phyloP scores from a whole-genome alignment of 2,329 filamentous ascomycete genomes.

The Phyllosticta citribraziliensis region DNA sequence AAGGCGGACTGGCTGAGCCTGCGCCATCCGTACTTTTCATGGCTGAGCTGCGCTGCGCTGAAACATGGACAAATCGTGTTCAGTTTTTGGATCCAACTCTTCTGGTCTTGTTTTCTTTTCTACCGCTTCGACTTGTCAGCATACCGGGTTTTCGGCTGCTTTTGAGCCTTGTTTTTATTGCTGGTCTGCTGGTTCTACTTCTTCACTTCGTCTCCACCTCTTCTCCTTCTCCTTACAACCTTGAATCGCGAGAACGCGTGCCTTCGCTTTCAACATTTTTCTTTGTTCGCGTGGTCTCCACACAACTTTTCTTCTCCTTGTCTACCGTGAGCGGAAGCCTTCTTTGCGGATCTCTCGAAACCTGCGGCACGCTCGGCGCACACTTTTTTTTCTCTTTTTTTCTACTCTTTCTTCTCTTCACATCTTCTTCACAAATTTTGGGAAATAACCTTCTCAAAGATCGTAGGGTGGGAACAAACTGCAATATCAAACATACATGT shows the following conservation, averaged over 20 bases:
- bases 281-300: not conserved
- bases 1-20: slow-evolving; percentile 11
- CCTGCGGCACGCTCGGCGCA: not conserved
- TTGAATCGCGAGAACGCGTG: not conserved
- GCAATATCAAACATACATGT: not conserved
- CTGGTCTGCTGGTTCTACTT: not conserved
- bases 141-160: not conserved
- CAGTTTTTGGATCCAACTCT: not conserved
- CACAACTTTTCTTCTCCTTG: not conserved
- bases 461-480: not conserved
- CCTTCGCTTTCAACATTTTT: not conserved
- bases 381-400: not conserved
- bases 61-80: slow-evolving; percentile 5
- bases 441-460: not conserved
- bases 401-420: slow-evolving; percentile 6
- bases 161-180: slow-evolving; percentile 2
- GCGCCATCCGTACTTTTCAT: slow-evolving; percentile 10
- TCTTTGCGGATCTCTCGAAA: not conserved
- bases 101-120: slow-evolving; percentile 2
- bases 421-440: not conserved
- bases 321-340: not conserved
- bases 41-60: slow-evolving; percentile 9
- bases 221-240: not conserved
- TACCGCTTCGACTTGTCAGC: not conserved
- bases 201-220: not conserved